Base-by-base conservation (phyloP, 169 alveolate species). In the Plasmodium vivax region DNA sequence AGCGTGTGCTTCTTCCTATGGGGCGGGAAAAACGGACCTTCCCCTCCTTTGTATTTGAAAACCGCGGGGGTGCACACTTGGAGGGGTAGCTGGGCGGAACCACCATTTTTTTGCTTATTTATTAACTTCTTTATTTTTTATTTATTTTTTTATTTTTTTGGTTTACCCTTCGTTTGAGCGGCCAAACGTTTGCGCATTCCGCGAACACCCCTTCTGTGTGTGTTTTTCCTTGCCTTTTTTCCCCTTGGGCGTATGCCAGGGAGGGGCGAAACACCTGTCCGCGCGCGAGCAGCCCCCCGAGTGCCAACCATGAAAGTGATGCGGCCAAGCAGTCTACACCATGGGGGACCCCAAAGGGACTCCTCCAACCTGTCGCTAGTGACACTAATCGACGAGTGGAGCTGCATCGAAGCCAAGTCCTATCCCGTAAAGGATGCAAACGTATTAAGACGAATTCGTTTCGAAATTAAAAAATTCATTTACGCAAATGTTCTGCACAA, bases 401-500 rank as follows among this genome's bases (percentile, higher is more conserved):
- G 87, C 51, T 47, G 38, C 41, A 85, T 85, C 16, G 93, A 85
- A 85, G 43, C 85, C 2, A 85, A 47, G 45, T 71, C 58, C 30
- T 85, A 85, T 74, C 84, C 84, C 1, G 54, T 85, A 47, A 45
- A 43, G 30, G 45, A 85, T 54, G 68, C 38, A 32, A 74, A 74
- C 4, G 36, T 54, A 51, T 47, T 85, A 75, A 85, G 58, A 85
- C 75, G 68, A 36, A 75, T 85, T 30, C 77, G 68, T 19, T 74
- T 6, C 7, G 93, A 85, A 74, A 85, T 85, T 34, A 85, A 85
- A 54, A 56, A 43, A 16, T 75, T 85, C 62, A 85, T 85, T 32
- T 85, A 85, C 27, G 19, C 93, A 27, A 85, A 85, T 71, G 75
- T 85, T 23, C 41, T 85, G 68, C 51, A 85, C 36, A 85, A 75